phyloP scores from a whole-genome alignment of 1,139 yeast species.

The Candida pseudocylindracea region DNA sequence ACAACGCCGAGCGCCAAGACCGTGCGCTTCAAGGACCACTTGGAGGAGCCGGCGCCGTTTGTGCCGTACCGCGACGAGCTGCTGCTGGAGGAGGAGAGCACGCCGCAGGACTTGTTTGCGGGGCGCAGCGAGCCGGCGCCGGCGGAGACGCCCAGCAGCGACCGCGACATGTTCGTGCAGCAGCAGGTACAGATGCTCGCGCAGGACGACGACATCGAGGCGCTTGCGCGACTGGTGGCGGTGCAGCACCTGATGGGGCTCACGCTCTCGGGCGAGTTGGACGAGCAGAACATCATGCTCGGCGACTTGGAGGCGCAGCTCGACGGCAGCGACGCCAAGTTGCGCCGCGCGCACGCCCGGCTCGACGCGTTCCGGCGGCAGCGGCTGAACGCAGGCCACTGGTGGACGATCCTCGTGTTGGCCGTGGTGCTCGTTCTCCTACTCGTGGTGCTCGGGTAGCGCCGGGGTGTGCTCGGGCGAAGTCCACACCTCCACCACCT shows the following conservation, averaged over 20 bases:
- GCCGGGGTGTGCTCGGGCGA: no score
- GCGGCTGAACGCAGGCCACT: slow-evolving; percentile 48
- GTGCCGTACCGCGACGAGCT: no score
- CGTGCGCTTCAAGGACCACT: no score
- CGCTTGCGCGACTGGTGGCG: slow-evolving; percentile 34
- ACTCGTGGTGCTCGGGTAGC: slow-evolving; percentile 37
- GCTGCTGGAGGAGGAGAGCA: no score
- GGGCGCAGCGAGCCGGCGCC: no score
- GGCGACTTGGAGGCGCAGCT: slow-evolving; percentile 52
- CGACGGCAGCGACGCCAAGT: slow-evolving; percentile 26
- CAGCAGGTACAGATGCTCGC: slow-evolving; percentile 42
- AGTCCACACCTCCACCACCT: slow-evolving; percentile 30
- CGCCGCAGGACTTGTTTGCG: no score
- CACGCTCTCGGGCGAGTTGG: slow-evolving; percentile 43
- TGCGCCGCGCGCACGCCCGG: slow-evolving; percentile 30
- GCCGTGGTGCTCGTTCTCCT: slow-evolving; percentile 34
- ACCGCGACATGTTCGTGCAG: slow-evolving; percentile 33
- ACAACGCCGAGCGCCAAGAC: no score
- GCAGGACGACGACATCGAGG: slow-evolving; percentile 43
- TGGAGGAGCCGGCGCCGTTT: no score
- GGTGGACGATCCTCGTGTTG: slow-evolving; percentile 45
- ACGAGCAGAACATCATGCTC: slow-evolving; percentile 42
- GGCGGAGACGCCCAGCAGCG: slow-evolving; percentile 7
- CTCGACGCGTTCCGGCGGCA: slow-evolving; percentile 29
- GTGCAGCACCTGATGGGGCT: slow-evolving; percentile 46